Percentiles rank a stretch among this genome's conserved stretches.
These are phyloP conservation scores for Gillenia trifoliata DNA, from an alignment of 306 rosid species.

Conservation along the genomic window DNA sequence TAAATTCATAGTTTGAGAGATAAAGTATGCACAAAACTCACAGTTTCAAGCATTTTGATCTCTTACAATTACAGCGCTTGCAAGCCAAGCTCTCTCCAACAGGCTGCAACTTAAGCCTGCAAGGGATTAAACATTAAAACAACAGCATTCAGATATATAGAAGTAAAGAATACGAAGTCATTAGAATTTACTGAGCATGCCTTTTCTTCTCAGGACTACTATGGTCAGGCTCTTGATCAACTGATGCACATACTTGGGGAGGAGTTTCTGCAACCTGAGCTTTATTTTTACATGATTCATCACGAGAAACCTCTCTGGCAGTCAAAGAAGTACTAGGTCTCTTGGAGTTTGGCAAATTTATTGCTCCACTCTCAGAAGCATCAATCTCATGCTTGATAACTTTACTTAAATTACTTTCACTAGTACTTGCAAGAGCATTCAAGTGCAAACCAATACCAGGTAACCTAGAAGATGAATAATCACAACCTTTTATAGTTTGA, in stretches of 20 bases:
- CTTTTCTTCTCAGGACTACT: conserved; percentile 78
- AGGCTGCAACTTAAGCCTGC: conserved; percentile 66
- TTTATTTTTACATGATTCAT: conserved; percentile 9
- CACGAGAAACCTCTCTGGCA: neutral
- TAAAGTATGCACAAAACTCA: conserved; percentile 28
- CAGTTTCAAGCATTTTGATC: conserved; percentile 95
- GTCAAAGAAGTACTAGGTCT: neutral
- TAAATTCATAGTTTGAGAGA: conserved; percentile 25
- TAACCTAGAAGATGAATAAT: conserved; percentile 31
- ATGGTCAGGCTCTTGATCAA: conserved; percentile 51
- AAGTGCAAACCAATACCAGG: conserved; percentile 81
- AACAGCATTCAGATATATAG: conserved; percentile 20
- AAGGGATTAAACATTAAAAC: conserved; percentile 3
- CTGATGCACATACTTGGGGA: conserved; percentile 1
- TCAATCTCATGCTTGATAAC: neutral
- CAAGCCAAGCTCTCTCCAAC: conserved; percentile 50
- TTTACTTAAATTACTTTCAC: neutral
- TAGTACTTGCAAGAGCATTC: conserved; percentile 58
- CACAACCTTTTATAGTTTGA: conserved; percentile 36
- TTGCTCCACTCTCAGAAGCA: neutral
- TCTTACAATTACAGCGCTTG: conserved; percentile 87
- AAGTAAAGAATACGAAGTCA: neutral
- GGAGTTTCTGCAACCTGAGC: neutral
- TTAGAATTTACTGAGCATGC: conserved; percentile 22
- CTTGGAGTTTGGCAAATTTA: neutral